Conservation (phyloP, 2,329 filamentous ascomycete species). For the Diaporthe humulicola region DNA sequence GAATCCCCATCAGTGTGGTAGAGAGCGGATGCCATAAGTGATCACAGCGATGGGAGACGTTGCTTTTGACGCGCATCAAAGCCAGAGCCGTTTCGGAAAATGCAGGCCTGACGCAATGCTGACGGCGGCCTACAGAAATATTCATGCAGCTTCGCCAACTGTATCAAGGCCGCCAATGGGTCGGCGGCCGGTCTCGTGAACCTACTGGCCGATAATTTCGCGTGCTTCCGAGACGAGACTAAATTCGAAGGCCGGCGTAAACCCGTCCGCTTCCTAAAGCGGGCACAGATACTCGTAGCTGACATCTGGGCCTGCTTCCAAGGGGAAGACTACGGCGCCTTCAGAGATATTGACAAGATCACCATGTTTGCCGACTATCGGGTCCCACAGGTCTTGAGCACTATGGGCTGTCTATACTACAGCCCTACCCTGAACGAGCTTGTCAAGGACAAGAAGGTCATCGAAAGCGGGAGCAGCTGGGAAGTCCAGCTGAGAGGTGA, state of each 20-base stretch:
- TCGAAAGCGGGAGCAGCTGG: slow-evolving; percentile 81
- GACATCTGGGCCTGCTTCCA: slow-evolving; percentile 98
- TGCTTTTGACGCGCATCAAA: neutral
- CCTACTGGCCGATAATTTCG: slow-evolving; percentile 83
- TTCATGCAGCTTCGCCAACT: slow-evolving; percentile 78
- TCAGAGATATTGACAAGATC: slow-evolving; percentile 92
- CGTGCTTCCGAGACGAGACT: slow-evolving; percentile 87
- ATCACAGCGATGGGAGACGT: neutral
- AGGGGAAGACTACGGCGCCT: slow-evolving; percentile 82
- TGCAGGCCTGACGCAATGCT: slow-evolving; percentile 35
- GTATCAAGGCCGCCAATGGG: slow-evolving; percentile 79
- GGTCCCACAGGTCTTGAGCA: slow-evolving; percentile 91
- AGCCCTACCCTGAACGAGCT: slow-evolving; percentile 82
- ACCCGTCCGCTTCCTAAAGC: slow-evolving; percentile 86
- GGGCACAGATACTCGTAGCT: slow-evolving; percentile 95
- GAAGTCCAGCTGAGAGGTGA: slow-evolving; percentile 88
- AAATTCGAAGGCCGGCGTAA: slow-evolving; percentile 78
- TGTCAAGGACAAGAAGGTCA: slow-evolving; percentile 73
- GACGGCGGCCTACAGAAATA: slow-evolving; percentile 71
- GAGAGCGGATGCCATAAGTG: neutral
- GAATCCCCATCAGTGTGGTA: neutral
- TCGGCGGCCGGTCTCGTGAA: slow-evolving; percentile 92
- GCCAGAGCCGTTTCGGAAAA: slow-evolving; percentile 19
- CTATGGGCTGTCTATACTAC: slow-evolving; percentile 85
- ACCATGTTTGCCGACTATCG: slow-evolving; percentile 99